Evolutionary conservation across 139 green algal genomes (phyloP).

Genomic region (Haematococcus sp.): DNA sequence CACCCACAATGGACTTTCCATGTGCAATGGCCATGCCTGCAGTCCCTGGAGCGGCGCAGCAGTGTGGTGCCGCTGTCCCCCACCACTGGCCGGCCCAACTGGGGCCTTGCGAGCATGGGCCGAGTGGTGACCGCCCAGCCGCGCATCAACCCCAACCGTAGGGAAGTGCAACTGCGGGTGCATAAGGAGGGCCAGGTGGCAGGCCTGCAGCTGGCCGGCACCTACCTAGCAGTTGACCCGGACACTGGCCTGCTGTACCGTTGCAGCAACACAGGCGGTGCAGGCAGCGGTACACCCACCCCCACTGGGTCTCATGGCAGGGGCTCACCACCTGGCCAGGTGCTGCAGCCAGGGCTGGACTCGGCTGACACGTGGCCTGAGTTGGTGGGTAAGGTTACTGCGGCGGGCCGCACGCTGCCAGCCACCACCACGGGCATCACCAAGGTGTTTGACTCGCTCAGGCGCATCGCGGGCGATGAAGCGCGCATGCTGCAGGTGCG

Average conservation of each 20-base stretch:
- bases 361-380: slow-evolving; percentile 1
- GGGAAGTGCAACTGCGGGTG: neutral
- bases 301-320: no score
- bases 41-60: no score
- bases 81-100: no score
- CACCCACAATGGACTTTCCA: no score
- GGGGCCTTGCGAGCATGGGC: no score
- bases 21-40: neutral
- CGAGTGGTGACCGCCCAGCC: neutral
- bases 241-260: slow-evolving; percentile 7
- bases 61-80: no score
- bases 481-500: slow-evolving; percentile 19
- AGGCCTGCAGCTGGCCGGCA: neutral
- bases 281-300: neutral
- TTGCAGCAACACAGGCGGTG: neutral
- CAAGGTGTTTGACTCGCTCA: slow-evolving; percentile 20
- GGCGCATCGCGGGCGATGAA: slow-evolving; percentile 17
- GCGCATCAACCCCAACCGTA: neutral
- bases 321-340: no score
- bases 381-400: slow-evolving; percentile 3
- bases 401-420: neutral
- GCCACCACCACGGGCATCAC: slow-evolving; percentile 7
- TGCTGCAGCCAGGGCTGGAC: no score
- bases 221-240: neutral
- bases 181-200: neutral